Conservation (phyloP, 345 rosid species). For the Rhodamnia argentea region DNA sequence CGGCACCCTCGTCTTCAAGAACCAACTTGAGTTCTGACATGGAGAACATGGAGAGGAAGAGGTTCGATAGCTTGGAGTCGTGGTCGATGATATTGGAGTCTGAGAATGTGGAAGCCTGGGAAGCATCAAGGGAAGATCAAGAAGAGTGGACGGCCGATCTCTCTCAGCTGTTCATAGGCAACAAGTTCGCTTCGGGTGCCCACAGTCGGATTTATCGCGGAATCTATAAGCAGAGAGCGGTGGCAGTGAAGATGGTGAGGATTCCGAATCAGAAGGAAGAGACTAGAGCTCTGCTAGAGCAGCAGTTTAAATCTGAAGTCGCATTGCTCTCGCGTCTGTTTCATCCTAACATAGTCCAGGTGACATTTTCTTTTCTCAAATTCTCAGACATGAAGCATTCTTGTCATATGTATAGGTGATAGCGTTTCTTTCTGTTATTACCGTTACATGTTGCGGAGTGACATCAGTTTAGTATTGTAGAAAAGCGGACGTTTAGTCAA, state of each 20-base stretch:
- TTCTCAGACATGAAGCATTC: background rate
- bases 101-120: slow-evolving; percentile 95
- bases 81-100: slow-evolving; percentile 98
- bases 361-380: background rate
- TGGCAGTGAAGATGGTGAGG: slow-evolving; percentile 97
- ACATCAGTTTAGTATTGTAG: background rate
- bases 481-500: background rate
- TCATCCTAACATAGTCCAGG: slow-evolving; percentile 47
- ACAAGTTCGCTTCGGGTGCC: slow-evolving; percentile 97
- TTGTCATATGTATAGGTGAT: background rate
- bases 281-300: slow-evolving; percentile 73
- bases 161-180: slow-evolving; percentile 90
- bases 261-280: slow-evolving; percentile 79
- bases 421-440: background rate
- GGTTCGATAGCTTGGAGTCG: slow-evolving; percentile 94
- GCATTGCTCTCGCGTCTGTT: slow-evolving; percentile 90
- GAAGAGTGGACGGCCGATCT: slow-evolving; percentile 99
- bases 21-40: slow-evolving; percentile 36
- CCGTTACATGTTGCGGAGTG: background rate
- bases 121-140: slow-evolving; percentile 69
- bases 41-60: slow-evolving; percentile 78
- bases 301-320: slow-evolving; percentile 93
- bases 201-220: slow-evolving; percentile 90
- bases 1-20: slow-evolving; percentile 50
- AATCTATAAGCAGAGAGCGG: slow-evolving; percentile 95